Conservation (phyloP, 106 monocot species). For the Gastrodia elata region DNA sequence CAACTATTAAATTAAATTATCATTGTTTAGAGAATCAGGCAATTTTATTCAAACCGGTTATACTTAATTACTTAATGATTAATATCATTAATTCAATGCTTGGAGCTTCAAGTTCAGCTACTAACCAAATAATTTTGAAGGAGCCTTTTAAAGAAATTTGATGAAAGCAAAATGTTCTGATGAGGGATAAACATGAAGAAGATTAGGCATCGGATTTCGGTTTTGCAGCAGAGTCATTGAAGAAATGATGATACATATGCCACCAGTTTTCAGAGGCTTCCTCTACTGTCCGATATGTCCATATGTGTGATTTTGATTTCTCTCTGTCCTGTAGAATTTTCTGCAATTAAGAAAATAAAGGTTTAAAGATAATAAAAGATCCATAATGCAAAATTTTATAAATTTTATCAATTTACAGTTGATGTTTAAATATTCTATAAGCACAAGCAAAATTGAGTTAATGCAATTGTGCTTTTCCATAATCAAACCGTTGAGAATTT, state of each 20-base stretch:
- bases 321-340: conserved; percentile 67
- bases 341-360: conserved; percentile 18
- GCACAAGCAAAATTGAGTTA: too few species aligned
- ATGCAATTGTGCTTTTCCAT: too few species aligned
- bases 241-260: conserved; percentile 44
- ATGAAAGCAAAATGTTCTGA: not conserved
- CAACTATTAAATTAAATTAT: not conserved
- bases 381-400: too few species aligned
- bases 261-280: conserved; percentile 84
- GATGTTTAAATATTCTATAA: too few species aligned
- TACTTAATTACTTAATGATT: too few species aligned
- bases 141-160: not conserved
- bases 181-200: not conserved
- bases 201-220: conserved; percentile 15
- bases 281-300: conserved; percentile 78
- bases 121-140: not conserved
- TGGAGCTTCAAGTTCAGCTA: not conserved
- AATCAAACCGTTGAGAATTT: too few species aligned
- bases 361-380: not conserved
- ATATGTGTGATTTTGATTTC: conserved; percentile 64
- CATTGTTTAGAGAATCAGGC: too few species aligned
- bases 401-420: too few species aligned
- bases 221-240: not conserved
- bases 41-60: too few species aligned
- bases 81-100: not conserved